Base-by-base conservation (phyloP, 202 grass and related monocot genomes). In the Musa balbisiana region DNA sequence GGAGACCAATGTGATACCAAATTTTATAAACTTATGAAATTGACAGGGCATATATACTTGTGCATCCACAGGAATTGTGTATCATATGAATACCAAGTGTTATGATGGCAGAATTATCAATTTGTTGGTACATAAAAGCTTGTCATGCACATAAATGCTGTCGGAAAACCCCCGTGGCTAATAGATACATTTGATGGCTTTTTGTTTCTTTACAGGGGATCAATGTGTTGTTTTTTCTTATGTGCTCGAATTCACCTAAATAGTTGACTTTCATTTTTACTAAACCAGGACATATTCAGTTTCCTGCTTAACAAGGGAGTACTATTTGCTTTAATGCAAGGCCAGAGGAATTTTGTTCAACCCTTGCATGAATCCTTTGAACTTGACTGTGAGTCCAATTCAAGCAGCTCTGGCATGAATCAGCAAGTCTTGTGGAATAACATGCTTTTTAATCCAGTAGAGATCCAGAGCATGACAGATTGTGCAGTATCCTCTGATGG, bases 381-480 rank as follows among this genome's bases (percentile, higher is more conserved):
- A 21, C 87, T 91, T 51, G 90, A 97, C 13, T 64, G 82, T 66
- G 88, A 78, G 56, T 87, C 87, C n/a, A 88, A 53, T 85, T 91
- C 93, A 55, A 83, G 87, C 51, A 88, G 77, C 69, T 83, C 89
- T 52, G 87, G 80, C 70, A 62, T 89, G 65, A 88, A 97, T 77
- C 90, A 92, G 50, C 90, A 92, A 50, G 53, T 82, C 23, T 92
- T 90, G 76, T 97, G 93, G 93, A 92, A 89, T 52, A 87, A 56
- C 87, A 82, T 89, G 80, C 64, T 83, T 54, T 83, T 93, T 72
- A 92, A 85, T 69, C 82, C 83, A 24, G 76, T 82, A 72, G 93
- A 97, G 27, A 56, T 83, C 11, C 87, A 91, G 49, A 89, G 82
- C 73, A 82, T 88, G 71, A 87, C 74, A 29, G 84, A 53, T 51